Conservation (phyloP, 257 asterid species). For the Capsicum pubescens region DNA sequence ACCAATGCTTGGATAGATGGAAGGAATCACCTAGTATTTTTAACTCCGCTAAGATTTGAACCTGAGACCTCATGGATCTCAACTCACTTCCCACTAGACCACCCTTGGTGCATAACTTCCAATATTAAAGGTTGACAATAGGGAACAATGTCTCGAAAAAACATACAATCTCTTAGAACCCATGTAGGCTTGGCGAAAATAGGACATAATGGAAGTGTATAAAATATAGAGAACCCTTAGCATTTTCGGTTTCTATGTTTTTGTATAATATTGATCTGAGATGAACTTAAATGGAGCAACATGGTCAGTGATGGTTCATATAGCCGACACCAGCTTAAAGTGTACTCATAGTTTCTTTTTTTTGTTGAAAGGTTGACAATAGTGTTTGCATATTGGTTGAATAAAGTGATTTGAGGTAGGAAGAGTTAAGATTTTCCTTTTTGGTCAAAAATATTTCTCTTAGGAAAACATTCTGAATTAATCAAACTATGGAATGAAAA, state of each 20-base stretch:
- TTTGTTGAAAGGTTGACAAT: neutral
- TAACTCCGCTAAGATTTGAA: neutral
- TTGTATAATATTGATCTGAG: neutral
- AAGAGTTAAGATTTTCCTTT: neutral
- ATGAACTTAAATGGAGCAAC: neutral
- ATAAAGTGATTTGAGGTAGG: neutral
- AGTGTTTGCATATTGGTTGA: neutral
- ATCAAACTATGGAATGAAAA: neutral
- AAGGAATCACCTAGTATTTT: neutral
- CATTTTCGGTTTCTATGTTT: neutral
- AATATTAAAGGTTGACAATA: neutral
- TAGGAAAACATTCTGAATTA: neutral
- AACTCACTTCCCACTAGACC: neutral
- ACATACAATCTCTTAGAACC: neutral
- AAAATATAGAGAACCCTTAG: neutral
- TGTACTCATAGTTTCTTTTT: neutral
- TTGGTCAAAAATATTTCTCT: neutral
- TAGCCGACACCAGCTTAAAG: neutral
- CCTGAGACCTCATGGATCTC: neutral
- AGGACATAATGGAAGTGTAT: neutral
- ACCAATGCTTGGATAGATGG: neutral
- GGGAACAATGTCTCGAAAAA: neutral
- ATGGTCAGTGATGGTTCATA: slow-evolving; percentile 2
- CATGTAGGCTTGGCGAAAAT: neutral
- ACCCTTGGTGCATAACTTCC: neutral